phyloP scores from a whole-genome alignment of 495 filamentous ascomycete species.

The Aspergillus affinis region DNA sequence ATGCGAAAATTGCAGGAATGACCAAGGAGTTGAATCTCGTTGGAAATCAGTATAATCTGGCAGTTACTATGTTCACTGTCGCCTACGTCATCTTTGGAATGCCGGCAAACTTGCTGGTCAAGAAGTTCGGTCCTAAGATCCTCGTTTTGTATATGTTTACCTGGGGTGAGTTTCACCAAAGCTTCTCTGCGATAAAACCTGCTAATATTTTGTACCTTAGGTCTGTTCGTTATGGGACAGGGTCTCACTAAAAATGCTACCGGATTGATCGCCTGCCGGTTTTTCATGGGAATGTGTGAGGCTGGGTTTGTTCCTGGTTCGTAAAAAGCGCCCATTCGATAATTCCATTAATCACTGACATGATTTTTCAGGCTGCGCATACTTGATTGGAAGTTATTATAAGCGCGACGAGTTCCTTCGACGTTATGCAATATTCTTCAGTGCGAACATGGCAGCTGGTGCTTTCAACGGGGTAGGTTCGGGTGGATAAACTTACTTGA shows the following conservation, averaged over 20 bases:
- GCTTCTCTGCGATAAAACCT: not conserved
- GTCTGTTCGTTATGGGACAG: slow-evolving; percentile 49
- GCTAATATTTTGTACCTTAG: slow-evolving; percentile 6
- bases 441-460: slow-evolving; percentile 53
- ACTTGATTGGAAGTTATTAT: slow-evolving; percentile 58
- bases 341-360: not conserved
- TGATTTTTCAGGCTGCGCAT: slow-evolving; percentile 29
- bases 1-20: slow-evolving; percentile 56
- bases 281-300: slow-evolving; percentile 54
- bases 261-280: slow-evolving; percentile 49
- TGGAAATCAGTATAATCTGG: slow-evolving; percentile 52
- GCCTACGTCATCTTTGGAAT: slow-evolving; percentile 61
- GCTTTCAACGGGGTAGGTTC: slow-evolving; percentile 50
- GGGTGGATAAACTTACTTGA: not conserved
- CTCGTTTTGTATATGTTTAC: slow-evolving; percentile 47
- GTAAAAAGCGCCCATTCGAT: not conserved
- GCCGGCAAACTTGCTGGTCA: slow-evolving; percentile 60
- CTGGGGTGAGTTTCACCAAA: slow-evolving; percentile 37
- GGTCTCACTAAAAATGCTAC: slow-evolving; percentile 49
- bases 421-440: slow-evolving; percentile 57
- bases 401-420: slow-evolving; percentile 56
- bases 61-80: slow-evolving; percentile 56
- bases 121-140: slow-evolving; percentile 58
- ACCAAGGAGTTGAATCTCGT: slow-evolving; percentile 45
- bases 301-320: slow-evolving; percentile 53